Evolutionary conservation across 2,329 filamentous ascomycete genomes (phyloP).

Genomic region (Nemania sp.): DNA sequence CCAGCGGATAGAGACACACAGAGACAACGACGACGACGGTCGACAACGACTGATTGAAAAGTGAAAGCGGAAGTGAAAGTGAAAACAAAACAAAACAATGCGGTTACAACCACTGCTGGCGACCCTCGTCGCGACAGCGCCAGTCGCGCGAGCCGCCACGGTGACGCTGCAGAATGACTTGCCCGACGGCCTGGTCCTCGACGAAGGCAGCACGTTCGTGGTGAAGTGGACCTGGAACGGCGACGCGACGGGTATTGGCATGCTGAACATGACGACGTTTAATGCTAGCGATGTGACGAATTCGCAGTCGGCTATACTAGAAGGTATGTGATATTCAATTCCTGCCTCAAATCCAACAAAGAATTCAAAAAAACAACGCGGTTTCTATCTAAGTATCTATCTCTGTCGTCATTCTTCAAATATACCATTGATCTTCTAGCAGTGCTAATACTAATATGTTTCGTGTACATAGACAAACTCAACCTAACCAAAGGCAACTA

Average conservation of each 20-base stretch:
- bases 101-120: not conserved
- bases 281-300: not conserved
- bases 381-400: too few species aligned
- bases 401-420: too few species aligned
- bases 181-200: not conserved
- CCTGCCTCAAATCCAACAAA: not conserved
- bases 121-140: not conserved
- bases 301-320: not conserved
- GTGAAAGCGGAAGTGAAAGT: too few species aligned
- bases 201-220: constrained; percentile 8
- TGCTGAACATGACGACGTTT: not conserved
- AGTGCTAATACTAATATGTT: too few species aligned
- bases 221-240: constrained; percentile 9
- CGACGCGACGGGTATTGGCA: not conserved
- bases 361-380: too few species aligned
- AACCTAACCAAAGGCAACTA: constrained; percentile 1
- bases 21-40: too few species aligned
- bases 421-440: too few species aligned
- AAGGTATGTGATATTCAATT: too few species aligned
- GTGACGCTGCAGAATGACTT: not conserved
- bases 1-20: too few species aligned
- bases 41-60: too few species aligned
- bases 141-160: not conserved
- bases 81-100: too few species aligned
- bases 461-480: constrained; percentile 7